Conservation (phyloP, 208 protist species). For the Trichomonas tenax region DNA sequence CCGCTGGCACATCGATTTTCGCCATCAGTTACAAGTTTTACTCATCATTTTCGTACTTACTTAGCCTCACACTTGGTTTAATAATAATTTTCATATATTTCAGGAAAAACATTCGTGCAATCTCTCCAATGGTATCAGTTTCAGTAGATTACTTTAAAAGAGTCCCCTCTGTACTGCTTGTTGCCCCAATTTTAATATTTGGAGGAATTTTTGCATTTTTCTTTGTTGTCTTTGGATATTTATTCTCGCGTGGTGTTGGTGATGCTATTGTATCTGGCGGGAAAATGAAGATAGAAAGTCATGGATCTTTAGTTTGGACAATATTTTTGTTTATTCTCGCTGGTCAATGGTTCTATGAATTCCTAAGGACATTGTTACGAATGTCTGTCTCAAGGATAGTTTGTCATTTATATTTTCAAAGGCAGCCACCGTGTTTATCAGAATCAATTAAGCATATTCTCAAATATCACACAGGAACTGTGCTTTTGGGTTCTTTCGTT, state of each 20-base stretch:
- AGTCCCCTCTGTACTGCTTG: neutral
- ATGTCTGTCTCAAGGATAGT: neutral
- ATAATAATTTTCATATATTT: neutral
- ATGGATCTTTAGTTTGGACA: neutral
- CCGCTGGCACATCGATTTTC: no score
- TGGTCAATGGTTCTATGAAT: neutral
- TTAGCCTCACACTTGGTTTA: neutral
- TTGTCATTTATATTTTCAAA: neutral
- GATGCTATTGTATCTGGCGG: neutral
- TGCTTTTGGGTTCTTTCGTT: neutral
- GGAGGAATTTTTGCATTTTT: neutral
- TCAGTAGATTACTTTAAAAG: neutral
- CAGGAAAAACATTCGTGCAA: neutral
- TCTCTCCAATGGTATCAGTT: neutral
- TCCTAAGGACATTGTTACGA: neutral
- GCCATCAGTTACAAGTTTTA: neutral
- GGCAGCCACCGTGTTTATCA: neutral
- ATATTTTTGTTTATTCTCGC: neutral
- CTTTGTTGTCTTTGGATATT: neutral
- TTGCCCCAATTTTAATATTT: neutral
- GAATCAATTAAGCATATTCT: neutral
- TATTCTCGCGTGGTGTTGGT: neutral
- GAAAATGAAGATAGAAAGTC: neutral
- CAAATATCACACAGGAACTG: neutral
- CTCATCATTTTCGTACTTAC: no score